These are phyloP conservation scores for Russula virescens DNA, from an alignment of 768 basidiomycete genomes.

Conservation along the genomic window DNA sequence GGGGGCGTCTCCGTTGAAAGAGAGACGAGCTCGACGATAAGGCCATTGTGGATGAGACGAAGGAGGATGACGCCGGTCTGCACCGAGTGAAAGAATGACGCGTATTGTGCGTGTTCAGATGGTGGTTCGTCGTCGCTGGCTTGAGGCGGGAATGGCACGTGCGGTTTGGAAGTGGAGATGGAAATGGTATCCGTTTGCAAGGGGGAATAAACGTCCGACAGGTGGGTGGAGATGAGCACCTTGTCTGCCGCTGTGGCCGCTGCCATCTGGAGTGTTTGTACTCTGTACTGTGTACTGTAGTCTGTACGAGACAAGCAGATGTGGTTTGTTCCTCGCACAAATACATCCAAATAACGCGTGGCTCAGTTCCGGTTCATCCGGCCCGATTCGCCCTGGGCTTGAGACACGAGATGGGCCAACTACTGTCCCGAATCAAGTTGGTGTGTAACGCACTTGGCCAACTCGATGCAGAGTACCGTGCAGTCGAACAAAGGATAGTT, in stretches of 20 bases:
- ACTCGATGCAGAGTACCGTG: conserved; percentile 13
- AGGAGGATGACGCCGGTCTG: conserved; percentile 61
- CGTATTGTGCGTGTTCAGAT: conserved; percentile 67
- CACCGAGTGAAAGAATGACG: conserved; percentile 51
- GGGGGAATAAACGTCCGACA: conserved; percentile 58
- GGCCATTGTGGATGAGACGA: conserved; percentile 67
- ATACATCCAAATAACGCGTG: conserved; percentile 5
- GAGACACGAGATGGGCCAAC: conserved; percentile 12
- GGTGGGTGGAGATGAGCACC: conserved; percentile 39
- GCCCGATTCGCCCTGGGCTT: background rate
- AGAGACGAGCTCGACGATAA: conserved; percentile 74
- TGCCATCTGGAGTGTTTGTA: no score
- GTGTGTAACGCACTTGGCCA: background rate
- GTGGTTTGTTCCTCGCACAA: background rate
- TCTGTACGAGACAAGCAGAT: no score
- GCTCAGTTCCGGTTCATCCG: background rate
- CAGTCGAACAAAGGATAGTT: conserved; percentile 30
- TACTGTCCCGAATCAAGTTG: conserved; percentile 11
- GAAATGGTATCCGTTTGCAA: conserved; percentile 45
- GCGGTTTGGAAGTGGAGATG: conserved; percentile 55
- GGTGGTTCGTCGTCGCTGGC: conserved; percentile 40
- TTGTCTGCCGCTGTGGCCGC: conserved; percentile 14
- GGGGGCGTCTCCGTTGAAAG: conserved; percentile 58
- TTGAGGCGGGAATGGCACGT: conserved; percentile 43
- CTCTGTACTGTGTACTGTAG: no score